Base-by-base conservation (phyloP, 1,284 basidiomycete genomes). In the Cryptococcus sp. region DNA sequence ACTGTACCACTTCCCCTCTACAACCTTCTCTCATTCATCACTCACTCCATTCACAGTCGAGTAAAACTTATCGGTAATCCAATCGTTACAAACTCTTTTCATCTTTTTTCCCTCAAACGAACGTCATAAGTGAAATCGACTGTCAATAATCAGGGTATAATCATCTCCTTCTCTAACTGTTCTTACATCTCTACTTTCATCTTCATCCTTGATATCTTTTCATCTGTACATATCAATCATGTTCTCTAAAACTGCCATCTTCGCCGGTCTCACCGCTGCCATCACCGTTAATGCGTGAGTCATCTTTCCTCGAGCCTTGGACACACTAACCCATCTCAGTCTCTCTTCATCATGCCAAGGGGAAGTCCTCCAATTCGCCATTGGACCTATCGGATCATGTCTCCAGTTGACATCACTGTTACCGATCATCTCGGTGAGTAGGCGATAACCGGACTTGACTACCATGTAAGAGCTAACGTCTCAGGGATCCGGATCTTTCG, bases 301-400 rank as follows among this genome's bases (percentile, higher is more conserved):
- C 38, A 6, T 36, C 33, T 15, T 13, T 7, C 34, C 34, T 11
- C 15, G 32, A 49, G 34, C 11, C 30, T 32, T 30, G 30, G 11
- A 36, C 47, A 32, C 11, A 49, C 47, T 30, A n/a, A 11, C 10
- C 44, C 11, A 34, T 23, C 8, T 46, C 47, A 49, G 47, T 23
- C 11, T 46, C 23, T 52, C 32, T 43, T 65, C 59, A n/a, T 60
- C 62, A 34, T 71, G 68, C 50, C 66, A 64, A 11, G 59, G 59
- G n/a, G 52, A 62, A 49, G 34, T 72, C 32, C 65, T 52, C 10
- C 41, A 44, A 2, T 55, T 70, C 4, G 70, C 70, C 5, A 50
- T 72, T 15, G 63, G 65, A 38, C 61, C 65, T 55, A 58, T 70
- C 41, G 69, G 68, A 34, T 15, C n/a, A 37, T 74, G 72, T 61